Evolutionary conservation across 2,329 filamentous ascomycete genomes (phyloP).

Genomic region (Neodidymelliopsis sp.): DNA sequence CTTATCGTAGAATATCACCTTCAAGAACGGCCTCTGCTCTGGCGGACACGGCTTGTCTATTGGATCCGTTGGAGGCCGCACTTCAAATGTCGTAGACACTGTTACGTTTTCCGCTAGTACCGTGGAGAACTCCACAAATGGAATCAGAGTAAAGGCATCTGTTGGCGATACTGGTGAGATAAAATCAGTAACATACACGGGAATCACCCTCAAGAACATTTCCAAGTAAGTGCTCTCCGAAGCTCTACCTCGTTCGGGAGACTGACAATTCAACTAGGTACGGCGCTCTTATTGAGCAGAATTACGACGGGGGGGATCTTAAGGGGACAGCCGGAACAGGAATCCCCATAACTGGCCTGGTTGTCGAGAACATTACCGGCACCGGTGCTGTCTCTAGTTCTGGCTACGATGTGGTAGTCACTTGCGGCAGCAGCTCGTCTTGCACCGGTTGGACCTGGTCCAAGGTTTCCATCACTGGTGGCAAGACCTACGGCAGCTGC

Average conservation of each 20-base stretch:
- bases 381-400: constrained; percentile 38
- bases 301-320: constrained; percentile 57
- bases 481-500: constrained; percentile 46
- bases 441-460: constrained; percentile 64
- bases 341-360: constrained; percentile 55
- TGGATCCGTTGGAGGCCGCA: constrained; percentile 63
- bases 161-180: constrained; percentile 60
- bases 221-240: constrained; percentile 43
- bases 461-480: constrained; percentile 50
- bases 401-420: constrained; percentile 60
- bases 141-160: constrained; percentile 65
- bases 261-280: constrained; percentile 25
- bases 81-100: constrained; percentile 61
- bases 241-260: not conserved
- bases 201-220: constrained; percentile 55
- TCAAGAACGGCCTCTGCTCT: constrained; percentile 55
- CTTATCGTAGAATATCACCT: constrained; percentile 35
- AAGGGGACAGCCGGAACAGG: constrained; percentile 55
- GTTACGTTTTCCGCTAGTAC: constrained; percentile 60
- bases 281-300: constrained; percentile 60
- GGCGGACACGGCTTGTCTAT: constrained; percentile 67
- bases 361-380: constrained; percentile 53
- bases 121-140: constrained; percentile 62
- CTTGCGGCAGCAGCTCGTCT: constrained; percentile 58
- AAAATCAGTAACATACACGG: constrained; percentile 55